Evolutionary conservation across 139 green algal species (phyloP).

Genomic region (Picochlorum sp.): DNA sequence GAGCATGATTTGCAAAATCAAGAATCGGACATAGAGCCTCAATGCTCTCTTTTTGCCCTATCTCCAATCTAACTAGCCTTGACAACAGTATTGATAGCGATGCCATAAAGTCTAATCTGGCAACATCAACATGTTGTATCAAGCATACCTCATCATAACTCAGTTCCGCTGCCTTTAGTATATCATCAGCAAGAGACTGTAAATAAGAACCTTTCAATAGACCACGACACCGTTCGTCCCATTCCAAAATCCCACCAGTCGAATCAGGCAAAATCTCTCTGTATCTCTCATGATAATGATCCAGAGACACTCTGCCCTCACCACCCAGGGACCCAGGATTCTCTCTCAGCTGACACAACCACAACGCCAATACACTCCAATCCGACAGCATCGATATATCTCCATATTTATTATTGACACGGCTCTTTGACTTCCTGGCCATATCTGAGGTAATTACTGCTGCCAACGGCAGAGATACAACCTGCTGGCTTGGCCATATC

Average conservation of each 20-base stretch:
- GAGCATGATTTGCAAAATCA: slow-evolving; percentile 56
- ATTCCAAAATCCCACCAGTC: slow-evolving; percentile 48
- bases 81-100: slow-evolving; percentile 51
- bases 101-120: slow-evolving; percentile 24
- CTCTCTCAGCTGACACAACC: too few species aligned
- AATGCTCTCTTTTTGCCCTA: slow-evolving; percentile 27
- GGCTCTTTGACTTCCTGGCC: too few species aligned
- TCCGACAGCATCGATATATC: too few species aligned
- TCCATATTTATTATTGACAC: too few species aligned
- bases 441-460: too few species aligned
- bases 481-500: too few species aligned
- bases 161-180: slow-evolving; percentile 21
- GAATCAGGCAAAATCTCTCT: slow-evolving; percentile 34
- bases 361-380: too few species aligned
- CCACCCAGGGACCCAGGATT: too few species aligned
- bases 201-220: slow-evolving; percentile 22
- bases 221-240: slow-evolving; percentile 38
- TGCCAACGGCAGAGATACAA: too few species aligned
- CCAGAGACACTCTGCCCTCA: too few species aligned
- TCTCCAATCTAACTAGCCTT: slow-evolving; percentile 40
- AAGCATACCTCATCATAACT: slow-evolving; percentile 26
- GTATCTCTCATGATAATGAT: too few species aligned
- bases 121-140: too few species aligned
- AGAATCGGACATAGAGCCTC: slow-evolving; percentile 48
- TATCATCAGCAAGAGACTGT: slow-evolving; percentile 13